Evolutionary conservation across 2,329 filamentous ascomycete species (phyloP).

Genomic region (Lachnellula cervina): DNA sequence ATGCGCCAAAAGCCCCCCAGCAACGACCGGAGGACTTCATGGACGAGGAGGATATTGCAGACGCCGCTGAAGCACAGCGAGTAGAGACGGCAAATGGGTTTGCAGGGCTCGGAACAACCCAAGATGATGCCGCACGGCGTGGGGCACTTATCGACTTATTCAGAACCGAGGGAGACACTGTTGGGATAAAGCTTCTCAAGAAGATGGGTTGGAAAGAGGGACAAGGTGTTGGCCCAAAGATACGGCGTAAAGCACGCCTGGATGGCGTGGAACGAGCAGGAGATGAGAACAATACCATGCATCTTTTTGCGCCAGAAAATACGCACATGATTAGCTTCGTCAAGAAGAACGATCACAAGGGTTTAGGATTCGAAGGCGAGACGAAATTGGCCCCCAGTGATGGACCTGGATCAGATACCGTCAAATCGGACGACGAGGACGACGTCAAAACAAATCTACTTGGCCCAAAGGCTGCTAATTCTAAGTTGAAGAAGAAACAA

Average conservation of each 20-base stretch:
- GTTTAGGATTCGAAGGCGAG: constrained; percentile 63
- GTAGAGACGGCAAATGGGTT: constrained; percentile 71
- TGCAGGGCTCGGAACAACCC: constrained; percentile 67
- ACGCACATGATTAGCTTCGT: constrained; percentile 61
- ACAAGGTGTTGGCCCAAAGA: constrained; percentile 85
- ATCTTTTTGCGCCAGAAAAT: constrained; percentile 84
- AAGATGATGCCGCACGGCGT: constrained; percentile 46
- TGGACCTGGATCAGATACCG: constrained; percentile 25
- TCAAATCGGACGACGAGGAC: constrained; percentile 42
- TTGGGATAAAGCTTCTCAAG: constrained; percentile 78
- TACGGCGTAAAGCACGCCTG: constrained; percentile 68
- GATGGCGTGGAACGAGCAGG: constrained; percentile 44
- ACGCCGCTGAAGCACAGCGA: constrained; percentile 72
- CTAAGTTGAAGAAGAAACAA: constrained; percentile 44
- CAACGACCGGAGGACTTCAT: constrained; percentile 87
- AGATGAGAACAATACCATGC: constrained; percentile 40
- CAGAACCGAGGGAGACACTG: constrained; percentile 69
- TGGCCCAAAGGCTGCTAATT: constrained; percentile 9
- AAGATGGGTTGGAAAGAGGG: constrained; percentile 96
- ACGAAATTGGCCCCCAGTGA: constrained; percentile 41
- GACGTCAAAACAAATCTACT: constrained; percentile 30
- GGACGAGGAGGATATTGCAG: constrained; percentile 93
- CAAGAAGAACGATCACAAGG: constrained; percentile 64
- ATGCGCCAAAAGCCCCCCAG: constrained; percentile 47
- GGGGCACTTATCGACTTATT: constrained; percentile 67